Evolutionary conservation across 495 filamentous ascomycete genomes (phyloP).

Genomic region (Penicillium crystallinum): DNA sequence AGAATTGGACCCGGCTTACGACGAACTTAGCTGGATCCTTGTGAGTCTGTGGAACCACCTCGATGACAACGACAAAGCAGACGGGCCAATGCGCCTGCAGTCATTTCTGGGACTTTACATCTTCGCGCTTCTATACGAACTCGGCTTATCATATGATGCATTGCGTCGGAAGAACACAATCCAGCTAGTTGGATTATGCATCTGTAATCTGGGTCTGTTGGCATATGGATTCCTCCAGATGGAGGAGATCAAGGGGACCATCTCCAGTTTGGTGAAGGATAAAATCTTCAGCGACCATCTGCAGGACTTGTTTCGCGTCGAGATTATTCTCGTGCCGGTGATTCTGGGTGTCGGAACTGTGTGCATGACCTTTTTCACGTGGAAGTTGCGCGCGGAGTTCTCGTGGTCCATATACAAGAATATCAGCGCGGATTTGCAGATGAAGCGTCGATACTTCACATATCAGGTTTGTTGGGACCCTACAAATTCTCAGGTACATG

Average conservation of each 20-base stretch:
- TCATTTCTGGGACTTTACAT: constrained; percentile 22
- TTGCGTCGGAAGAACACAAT: constrained; percentile 20
- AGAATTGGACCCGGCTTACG: not conserved
- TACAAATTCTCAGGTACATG: not conserved
- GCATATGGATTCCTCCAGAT: constrained; percentile 18
- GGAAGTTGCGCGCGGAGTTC: constrained; percentile 16
- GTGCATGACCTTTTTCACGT: constrained; percentile 15
- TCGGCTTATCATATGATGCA: constrained; percentile 19
- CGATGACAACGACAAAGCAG: not conserved
- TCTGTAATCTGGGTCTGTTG: constrained; percentile 20
- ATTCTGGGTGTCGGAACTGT: constrained; percentile 13
- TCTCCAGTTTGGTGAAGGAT: constrained; percentile 1
- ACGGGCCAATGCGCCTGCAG: constrained; percentile 14
- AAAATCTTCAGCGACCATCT: constrained; percentile 1
- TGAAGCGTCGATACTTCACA: constrained; percentile 15
- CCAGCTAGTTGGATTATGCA: constrained; percentile 16
- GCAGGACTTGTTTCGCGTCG: constrained; percentile 4
- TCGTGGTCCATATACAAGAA: constrained; percentile 18
- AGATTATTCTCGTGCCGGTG: constrained; percentile 17
- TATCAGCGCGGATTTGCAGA: constrained; percentile 16
- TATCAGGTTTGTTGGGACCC: constrained; percentile 7
- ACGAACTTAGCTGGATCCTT: constrained; percentile 15
- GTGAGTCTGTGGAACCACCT: constrained; percentile 16
- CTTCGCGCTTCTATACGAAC: constrained; percentile 20
- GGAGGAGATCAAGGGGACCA: constrained; percentile 13